Percentiles rank a stretch among this genome's conserved stretches.
Evolutionary conservation across 441 rosid species (phyloP).

Genomic region (Arabidopsis hybrid): DNA sequence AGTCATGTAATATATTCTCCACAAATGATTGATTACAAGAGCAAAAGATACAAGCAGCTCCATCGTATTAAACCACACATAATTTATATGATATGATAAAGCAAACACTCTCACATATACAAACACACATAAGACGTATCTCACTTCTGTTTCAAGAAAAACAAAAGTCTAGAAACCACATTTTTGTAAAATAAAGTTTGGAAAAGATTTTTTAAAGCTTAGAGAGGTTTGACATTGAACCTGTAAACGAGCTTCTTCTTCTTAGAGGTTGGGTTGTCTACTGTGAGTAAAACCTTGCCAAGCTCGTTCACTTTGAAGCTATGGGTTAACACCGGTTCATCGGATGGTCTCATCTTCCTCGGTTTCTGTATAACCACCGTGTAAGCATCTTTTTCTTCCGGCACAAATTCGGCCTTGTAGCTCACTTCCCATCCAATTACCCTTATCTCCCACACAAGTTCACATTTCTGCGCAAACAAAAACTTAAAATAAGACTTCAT

Average conservation of each 20-base stretch:
- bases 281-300: slow-evolving; percentile 76
- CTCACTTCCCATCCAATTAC: slow-evolving; percentile 91
- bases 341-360: slow-evolving; percentile 62
- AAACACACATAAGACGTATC: slow-evolving; percentile 32
- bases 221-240: slow-evolving; percentile 71
- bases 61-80: slow-evolving; percentile 34
- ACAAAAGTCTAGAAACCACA: slow-evolving; percentile 5
- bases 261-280: slow-evolving; percentile 84
- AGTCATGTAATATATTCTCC: slow-evolving; percentile 20
- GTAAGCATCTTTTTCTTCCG: slow-evolving; percentile 66
- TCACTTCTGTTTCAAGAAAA: slow-evolving; percentile 21
- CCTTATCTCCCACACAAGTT: slow-evolving; percentile 79
- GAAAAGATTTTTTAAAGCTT: slow-evolving; percentile 45
- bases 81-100: slow-evolving; percentile 19
- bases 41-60: slow-evolving; percentile 26
- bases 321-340: slow-evolving; percentile 68
- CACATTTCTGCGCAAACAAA: slow-evolving; percentile 59
- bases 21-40: slow-evolving; percentile 30
- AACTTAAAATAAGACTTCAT: not conserved
- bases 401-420: slow-evolving; percentile 81
- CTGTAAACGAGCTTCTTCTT: slow-evolving; percentile 92
- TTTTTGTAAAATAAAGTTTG: slow-evolving; percentile 24
- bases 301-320: slow-evolving; percentile 75
- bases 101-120: slow-evolving; percentile 31
- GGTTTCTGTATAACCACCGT: slow-evolving; percentile 77